Percentiles rank a stretch among this genome's conserved stretches.
Conservation (phyloP, 1,284 basidiomycete genomes). For the Stereum hirsutum region DNA sequence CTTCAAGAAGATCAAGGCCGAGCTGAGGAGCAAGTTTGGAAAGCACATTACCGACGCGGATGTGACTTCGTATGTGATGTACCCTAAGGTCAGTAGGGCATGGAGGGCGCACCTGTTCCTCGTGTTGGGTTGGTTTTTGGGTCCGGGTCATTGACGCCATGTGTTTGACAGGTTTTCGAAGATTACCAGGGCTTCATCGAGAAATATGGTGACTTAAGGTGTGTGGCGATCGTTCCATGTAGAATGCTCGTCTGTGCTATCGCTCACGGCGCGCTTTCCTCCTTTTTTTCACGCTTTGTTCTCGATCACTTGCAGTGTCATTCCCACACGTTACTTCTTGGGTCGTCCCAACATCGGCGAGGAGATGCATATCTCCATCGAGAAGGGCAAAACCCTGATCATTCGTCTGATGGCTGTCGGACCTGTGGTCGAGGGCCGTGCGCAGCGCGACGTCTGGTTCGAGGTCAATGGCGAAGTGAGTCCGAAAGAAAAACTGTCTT, state of each 20-base stretch:
- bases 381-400: conserved; percentile 96
- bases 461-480: conserved; percentile 92
- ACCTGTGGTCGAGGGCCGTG: conserved; percentile 84
- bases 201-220: conserved; percentile 94
- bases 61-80: conserved; percentile 95
- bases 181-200: conserved; percentile 93
- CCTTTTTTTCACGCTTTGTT: too few relatives aligned
- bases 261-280: conserved; percentile 1
- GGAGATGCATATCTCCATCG: conserved; percentile 95
- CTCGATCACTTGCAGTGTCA: conserved; percentile 52
- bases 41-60: conserved; percentile 90
- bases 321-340: conserved; percentile 97
- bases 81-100: conserved; percentile 63
- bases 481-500: conserved; percentile 5
- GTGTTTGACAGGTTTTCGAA: conserved; percentile 74
- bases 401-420: conserved; percentile 95
- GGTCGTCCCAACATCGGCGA: conserved; percentile 87
- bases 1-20: conserved; percentile 93
- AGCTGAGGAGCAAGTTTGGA: conserved; percentile 90
- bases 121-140: neutral
- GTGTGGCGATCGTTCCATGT: conserved; percentile 5
- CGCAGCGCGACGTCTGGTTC: conserved; percentile 96
- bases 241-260: conserved; percentile 1
- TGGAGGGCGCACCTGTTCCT: conserved; percentile 8
- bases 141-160: conserved; percentile 1